These are phyloP conservation scores for Blastobotrys arbuscula DNA, from an alignment of 1,139 yeast genomes.

Conservation along the genomic window DNA sequence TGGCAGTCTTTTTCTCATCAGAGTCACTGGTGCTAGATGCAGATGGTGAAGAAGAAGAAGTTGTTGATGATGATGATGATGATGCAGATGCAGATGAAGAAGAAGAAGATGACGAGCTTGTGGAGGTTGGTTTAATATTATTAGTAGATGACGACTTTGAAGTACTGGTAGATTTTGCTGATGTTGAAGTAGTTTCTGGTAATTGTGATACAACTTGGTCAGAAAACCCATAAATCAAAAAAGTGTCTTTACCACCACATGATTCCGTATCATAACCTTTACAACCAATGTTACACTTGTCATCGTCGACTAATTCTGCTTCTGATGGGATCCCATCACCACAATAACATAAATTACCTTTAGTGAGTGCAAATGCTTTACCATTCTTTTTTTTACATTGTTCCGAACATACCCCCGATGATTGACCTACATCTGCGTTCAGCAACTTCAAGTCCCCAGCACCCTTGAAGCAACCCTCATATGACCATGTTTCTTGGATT, in stretches of 20 bases:
- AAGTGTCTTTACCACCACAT: slow-evolving; percentile 50
- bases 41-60: slow-evolving; percentile 20
- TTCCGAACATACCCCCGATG: slow-evolving; percentile 16
- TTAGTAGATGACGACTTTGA: slow-evolving; percentile 16
- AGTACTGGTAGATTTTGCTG: slow-evolving; percentile 14
- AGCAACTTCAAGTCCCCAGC: background rate
- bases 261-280: slow-evolving; percentile 45
- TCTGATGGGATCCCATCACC: slow-evolving; percentile 49
- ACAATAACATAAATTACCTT: slow-evolving; percentile 62
- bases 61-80: slow-evolving; percentile 20
- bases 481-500: background rate
- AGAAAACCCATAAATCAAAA: background rate
- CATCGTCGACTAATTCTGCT: slow-evolving; percentile 24
- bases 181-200: slow-evolving; percentile 5
- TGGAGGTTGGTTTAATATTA: slow-evolving; percentile 12
- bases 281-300: slow-evolving; percentile 45
- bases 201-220: background rate
- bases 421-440: slow-evolving; percentile 19
- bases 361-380: slow-evolving; percentile 53
- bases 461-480: background rate
- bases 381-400: slow-evolving; percentile 15
- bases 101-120: slow-evolving; percentile 14
- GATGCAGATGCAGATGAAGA: slow-evolving; percentile 25
- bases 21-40: slow-evolving; percentile 34
- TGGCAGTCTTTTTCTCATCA: slow-evolving; percentile 42